Conservation (phyloP, 805 yeast species). For the Sugiyamaella smithiae region DNA sequence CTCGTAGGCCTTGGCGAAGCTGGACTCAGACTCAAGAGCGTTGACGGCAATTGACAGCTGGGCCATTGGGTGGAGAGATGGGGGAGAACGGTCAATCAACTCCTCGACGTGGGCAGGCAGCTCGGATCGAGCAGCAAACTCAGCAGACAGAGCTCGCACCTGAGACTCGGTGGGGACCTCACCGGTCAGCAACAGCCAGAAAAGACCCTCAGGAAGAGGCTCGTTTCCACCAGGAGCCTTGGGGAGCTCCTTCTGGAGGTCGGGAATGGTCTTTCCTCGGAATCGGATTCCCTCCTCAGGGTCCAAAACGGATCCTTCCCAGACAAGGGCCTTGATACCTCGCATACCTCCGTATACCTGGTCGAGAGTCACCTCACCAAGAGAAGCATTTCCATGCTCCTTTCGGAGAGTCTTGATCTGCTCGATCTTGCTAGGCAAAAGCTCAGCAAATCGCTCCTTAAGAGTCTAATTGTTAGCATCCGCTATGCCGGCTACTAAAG, state of each 20-base stretch:
- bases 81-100: slow-evolving; percentile 70
- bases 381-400: slow-evolving; percentile 77
- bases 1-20: slow-evolving; percentile 82
- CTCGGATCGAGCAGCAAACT: slow-evolving; percentile 73
- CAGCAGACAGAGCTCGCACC: slow-evolving; percentile 67
- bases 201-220: slow-evolving; percentile 76
- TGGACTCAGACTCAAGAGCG: slow-evolving; percentile 78
- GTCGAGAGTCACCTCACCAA: slow-evolving; percentile 71
- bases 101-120: slow-evolving; percentile 76
- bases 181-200: slow-evolving; percentile 81
- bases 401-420: slow-evolving; percentile 85
- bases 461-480: slow-evolving; percentile 47
- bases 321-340: slow-evolving; percentile 79
- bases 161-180: slow-evolving; percentile 74
- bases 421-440: slow-evolving; percentile 88
- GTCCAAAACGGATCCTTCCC: slow-evolving; percentile 87
- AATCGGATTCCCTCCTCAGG: slow-evolving; percentile 84
- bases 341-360: slow-evolving; percentile 93
- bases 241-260: slow-evolving; percentile 70
- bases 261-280: slow-evolving; percentile 82
- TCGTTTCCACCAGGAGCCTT: slow-evolving; percentile 63
- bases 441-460: slow-evolving; percentile 91
- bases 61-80: slow-evolving; percentile 83
- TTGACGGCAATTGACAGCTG: slow-evolving; percentile 81
- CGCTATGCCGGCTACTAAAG: too few relatives aligned